Evolutionary conservation across 1,284 basidiomycete genomes (phyloP).

Genomic region (Filobasidium uniguttulatum): DNA sequence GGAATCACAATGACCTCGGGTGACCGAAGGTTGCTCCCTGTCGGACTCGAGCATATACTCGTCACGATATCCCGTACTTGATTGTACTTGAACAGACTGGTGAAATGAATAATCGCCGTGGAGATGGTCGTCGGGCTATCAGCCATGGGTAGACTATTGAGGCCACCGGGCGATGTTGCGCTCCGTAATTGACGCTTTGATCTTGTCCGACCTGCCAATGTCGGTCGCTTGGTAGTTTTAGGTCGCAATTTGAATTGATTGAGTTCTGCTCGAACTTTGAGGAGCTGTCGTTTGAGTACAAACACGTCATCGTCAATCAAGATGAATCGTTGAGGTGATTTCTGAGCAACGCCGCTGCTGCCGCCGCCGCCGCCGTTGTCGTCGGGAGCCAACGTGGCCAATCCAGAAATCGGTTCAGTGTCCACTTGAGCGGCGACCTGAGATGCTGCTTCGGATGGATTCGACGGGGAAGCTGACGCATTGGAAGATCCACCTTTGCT

Average conservation of each 20-base stretch:
- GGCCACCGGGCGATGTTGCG: no score
- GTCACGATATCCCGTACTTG: constrained; percentile 71
- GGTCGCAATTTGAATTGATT: constrained; percentile 38
- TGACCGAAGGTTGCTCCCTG: constrained; percentile 32
- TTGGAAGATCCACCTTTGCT: no score
- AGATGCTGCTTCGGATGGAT: no score
- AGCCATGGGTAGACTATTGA: no score
- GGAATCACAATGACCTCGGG: constrained; percentile 88
- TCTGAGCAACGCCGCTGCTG: not conserved
- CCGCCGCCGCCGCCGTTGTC: no score
- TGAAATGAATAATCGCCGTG: constrained; percentile 69
- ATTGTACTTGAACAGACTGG: constrained; percentile 76
- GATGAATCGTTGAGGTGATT: constrained; percentile 43
- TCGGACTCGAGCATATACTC: constrained; percentile 45
- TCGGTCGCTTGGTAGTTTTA: constrained; percentile 52
- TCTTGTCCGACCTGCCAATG: constrained; percentile 53
- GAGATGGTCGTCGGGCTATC: constrained; percentile 1
- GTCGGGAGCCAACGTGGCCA: no score
- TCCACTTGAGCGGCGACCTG: no score
- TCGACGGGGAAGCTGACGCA: no score
- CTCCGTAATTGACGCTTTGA: constrained; percentile 59
- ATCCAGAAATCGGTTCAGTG: no score
- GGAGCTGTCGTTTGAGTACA: constrained; percentile 56
- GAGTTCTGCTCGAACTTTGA: constrained; percentile 48
- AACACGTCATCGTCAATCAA: constrained; percentile 79